Percentiles rank a stretch among this genome's conserved stretches.
These are phyloP conservation scores for Dactylonectria estremocensis DNA, from an alignment of 2,329 filamentous ascomycete genomes.

Conservation along the genomic window DNA sequence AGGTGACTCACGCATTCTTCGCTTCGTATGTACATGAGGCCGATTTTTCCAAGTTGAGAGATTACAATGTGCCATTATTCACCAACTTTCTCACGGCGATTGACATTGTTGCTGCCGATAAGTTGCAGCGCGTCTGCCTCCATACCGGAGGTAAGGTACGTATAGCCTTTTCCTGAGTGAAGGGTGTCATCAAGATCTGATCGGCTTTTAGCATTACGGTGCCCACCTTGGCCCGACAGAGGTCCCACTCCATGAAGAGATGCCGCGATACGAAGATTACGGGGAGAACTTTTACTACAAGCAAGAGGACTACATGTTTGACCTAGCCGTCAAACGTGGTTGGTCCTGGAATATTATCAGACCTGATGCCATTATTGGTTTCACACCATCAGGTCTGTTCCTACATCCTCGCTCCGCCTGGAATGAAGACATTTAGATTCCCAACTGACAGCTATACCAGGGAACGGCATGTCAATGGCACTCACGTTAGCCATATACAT, in stretches of 20 bases:
- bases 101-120: constrained; percentile 31
- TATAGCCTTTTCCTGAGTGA: not conserved
- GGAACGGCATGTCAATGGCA: constrained; percentile 39
- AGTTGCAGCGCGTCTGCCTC: constrained; percentile 34
- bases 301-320: constrained; percentile 36
- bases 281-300: constrained; percentile 39
- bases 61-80: constrained; percentile 35
- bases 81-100: constrained; percentile 34
- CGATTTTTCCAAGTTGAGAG: constrained; percentile 34
- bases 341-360: constrained; percentile 40
- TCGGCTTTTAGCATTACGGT: constrained; percentile 30
- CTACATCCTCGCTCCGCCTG: too few relatives aligned
- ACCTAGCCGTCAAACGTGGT: constrained; percentile 27
- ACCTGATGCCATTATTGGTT: constrained; percentile 37
- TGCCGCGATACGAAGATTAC: constrained; percentile 34
- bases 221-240: constrained; percentile 35
- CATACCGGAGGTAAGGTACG: constrained; percentile 37
- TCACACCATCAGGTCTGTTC: constrained; percentile 30
- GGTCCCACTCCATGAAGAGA: constrained; percentile 36
- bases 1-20: constrained; percentile 39
- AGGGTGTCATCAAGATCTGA: not conserved
- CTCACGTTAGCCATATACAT: constrained; percentile 37
- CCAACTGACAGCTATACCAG: not conserved
- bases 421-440: not conserved
- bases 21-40: constrained; percentile 36